These are phyloP conservation scores for Alternaria triticina DNA, from an alignment of 2,329 filamentous ascomycete genomes.

Conservation along the genomic window DNA sequence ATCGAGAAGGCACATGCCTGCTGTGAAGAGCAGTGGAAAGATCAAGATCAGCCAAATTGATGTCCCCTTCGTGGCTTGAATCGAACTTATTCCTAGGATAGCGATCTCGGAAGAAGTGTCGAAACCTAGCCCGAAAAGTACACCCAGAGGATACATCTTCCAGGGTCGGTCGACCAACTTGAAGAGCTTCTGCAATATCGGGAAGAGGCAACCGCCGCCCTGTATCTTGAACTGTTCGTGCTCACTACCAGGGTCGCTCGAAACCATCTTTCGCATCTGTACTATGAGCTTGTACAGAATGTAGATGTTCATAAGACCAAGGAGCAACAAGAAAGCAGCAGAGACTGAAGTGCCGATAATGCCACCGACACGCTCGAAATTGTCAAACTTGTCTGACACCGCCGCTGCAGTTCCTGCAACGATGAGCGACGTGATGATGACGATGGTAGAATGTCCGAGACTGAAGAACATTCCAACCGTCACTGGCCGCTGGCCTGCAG, in stretches of 20 bases:
- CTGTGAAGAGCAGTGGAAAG: slow-evolving; percentile 89
- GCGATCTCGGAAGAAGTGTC: slow-evolving; percentile 96
- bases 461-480: slow-evolving; percentile 96
- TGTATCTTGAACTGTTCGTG: slow-evolving; percentile 70
- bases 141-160: slow-evolving; percentile 94
- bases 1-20: slow-evolving; percentile 94
- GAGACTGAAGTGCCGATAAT: slow-evolving; percentile 91
- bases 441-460: slow-evolving; percentile 90
- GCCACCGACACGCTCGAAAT: slow-evolving; percentile 79
- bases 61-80: slow-evolving; percentile 85
- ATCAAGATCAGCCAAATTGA: slow-evolving; percentile 94
- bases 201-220: slow-evolving; percentile 76
- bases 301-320: slow-evolving; percentile 85
- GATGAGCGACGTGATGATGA: slow-evolving; percentile 86
- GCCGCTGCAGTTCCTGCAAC: slow-evolving; percentile 91
- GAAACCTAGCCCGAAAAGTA: slow-evolving; percentile 88
- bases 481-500: slow-evolving; percentile 82
- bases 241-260: slow-evolving; percentile 53
- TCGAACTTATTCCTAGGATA: slow-evolving; percentile 84
- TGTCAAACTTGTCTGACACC: slow-evolving; percentile 78
- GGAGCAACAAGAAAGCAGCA: slow-evolving; percentile 78
- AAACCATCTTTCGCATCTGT: slow-evolving; percentile 69
- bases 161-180: slow-evolving; percentile 75
- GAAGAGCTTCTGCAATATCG: slow-evolving; percentile 77
- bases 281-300: slow-evolving; percentile 80